Base-by-base conservation (phyloP, 202 grass and related monocot species). In the Cymbopogon flexuosus region DNA sequence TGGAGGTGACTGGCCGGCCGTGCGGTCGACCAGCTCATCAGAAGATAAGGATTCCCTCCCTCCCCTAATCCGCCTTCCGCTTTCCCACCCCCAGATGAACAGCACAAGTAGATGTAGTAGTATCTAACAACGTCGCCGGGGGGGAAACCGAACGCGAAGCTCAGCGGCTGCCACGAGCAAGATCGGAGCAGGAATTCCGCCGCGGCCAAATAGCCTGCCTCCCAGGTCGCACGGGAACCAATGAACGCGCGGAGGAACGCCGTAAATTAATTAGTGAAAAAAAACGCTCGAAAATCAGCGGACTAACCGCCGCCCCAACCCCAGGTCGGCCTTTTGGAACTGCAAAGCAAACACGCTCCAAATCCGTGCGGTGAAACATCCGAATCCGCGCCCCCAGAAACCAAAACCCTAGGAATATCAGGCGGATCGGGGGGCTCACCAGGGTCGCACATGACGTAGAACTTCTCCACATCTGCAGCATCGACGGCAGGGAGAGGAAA, bases 381-480 rank as follows among this genome's bases (percentile, higher is more conserved):
- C 3, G 8, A 52, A 27, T 27, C 16, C 37, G 22, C 16, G 21
- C 10, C 1, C 23, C 9, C 10, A 61, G 27, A 18, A 61, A 11
- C 58, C 37, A 30, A 43, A 81, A 81, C 79, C 66, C 67, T 34
- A 80, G 67, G 22, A 71, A 60, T 35, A 52, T 24, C 16, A 61
- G 21, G 0, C 51, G 66, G 58, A 70, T 61, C 52, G 51, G 10
- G 4, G 21, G 63, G 68, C 54, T 85, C 81, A 93, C 91, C 91
- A 75, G 91, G 91, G 78, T 93, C 91, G 87, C 91, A 93, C 66
- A 85, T 39, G 39, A 59, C 57, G 71, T 80, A 88, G 62, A 93
- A 90, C 84, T 93, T 88, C 77, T 90, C 70, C 66, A 88, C 84
- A 76, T 93, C 91, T 93, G 84, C 81, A 67, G 81, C 81, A 54